Base-by-base conservation (phyloP, 139 green algal species). In the Desmodesmus armatus region DNA sequence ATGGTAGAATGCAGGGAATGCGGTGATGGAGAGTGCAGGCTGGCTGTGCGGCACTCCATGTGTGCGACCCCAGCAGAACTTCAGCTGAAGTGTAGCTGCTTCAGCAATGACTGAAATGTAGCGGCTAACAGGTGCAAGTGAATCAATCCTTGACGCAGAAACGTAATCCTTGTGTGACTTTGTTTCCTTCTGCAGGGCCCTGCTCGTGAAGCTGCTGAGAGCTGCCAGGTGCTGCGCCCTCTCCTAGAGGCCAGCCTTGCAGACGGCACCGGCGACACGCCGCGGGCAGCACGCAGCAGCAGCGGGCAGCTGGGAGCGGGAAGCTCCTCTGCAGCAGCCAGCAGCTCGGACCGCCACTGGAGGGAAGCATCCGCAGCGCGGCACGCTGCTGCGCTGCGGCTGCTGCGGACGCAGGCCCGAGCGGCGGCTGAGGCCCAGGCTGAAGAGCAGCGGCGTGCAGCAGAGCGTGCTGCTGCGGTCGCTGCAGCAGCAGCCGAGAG, bases 211-310 rank as follows among this genome's bases (percentile, higher is more conserved):
- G 78, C 78, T 6, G 62, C 65, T 19, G 78, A 75, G 41, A 0
- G 55, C 13, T 55, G 35, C 55, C 76, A 82, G 76, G 23, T 82
- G 25, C 39, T 47, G 44, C 35, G 76, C 37, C 76, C 76, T 23
- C 15, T 82, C n/a, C 40, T 77, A 13, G 78, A 75, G 23, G 40
- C 27, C 58, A 75, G 77, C 58, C 39, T 17, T 21, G 47, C 49
- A 21, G 67, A 75, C 15, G n/a, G n/a, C n/a, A 33, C 72, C 4
- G 40, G 25, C 3, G 55, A 31, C 13, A 35, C 17, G 58, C 15
- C 40, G 11, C 23, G 33, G 23, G 58, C 29, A 5, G 21, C 31
- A 19, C 47, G 40, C 29, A 37, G 35, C 7, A 37, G 19, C 11
- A 37, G 29, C 15, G n/a, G 58, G 43, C 40, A 60, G 43, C n/a